A percentile compares a stretch with the other conserved stretches of the same genome.
phyloP scores from a whole-genome alignment of 768 basidiomycete species.

The Hypholoma sublateritium region DNA sequence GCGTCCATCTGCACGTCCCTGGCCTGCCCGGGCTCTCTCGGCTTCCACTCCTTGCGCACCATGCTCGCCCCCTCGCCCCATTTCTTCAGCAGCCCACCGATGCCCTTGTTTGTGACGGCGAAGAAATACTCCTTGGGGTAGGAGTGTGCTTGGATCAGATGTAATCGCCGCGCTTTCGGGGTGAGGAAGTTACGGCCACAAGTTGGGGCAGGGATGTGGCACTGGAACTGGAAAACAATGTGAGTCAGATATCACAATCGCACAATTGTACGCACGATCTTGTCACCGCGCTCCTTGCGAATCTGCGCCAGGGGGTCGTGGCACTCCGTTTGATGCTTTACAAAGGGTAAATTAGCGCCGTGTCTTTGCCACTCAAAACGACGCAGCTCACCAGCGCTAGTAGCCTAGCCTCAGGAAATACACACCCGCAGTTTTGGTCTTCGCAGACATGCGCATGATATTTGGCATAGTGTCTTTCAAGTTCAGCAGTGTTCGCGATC shows the following conservation, averaged over 20 bases:
- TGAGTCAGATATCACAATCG: neutral
- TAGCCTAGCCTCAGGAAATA: constrained; percentile 82
- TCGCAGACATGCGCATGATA: constrained; percentile 86
- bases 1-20: constrained; percentile 17
- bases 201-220: constrained; percentile 54
- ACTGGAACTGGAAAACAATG: constrained; percentile 60
- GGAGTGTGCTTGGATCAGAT: constrained; percentile 78
- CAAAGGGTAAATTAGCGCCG: neutral
- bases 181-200: constrained; percentile 63
- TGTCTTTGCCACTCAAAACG: constrained; percentile 4
- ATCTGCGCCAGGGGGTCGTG: constrained; percentile 85
- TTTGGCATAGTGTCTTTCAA: constrained; percentile 81
- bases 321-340: constrained; percentile 80
- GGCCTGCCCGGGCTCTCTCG: constrained; percentile 24
- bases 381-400: constrained; percentile 69
- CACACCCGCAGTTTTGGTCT: constrained; percentile 64
- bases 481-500: constrained; percentile 64
- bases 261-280: constrained; percentile 59
- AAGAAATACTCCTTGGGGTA: constrained; percentile 93
- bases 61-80: constrained; percentile 88
- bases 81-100: constrained; percentile 72
- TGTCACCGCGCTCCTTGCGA: constrained; percentile 77
- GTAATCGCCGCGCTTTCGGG: constrained; percentile 76
- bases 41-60: constrained; percentile 72
- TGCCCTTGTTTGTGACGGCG: constrained; percentile 87